phyloP scores from a whole-genome alignment of 345 rosid species.

The Aurinia saxatilis region DNA sequence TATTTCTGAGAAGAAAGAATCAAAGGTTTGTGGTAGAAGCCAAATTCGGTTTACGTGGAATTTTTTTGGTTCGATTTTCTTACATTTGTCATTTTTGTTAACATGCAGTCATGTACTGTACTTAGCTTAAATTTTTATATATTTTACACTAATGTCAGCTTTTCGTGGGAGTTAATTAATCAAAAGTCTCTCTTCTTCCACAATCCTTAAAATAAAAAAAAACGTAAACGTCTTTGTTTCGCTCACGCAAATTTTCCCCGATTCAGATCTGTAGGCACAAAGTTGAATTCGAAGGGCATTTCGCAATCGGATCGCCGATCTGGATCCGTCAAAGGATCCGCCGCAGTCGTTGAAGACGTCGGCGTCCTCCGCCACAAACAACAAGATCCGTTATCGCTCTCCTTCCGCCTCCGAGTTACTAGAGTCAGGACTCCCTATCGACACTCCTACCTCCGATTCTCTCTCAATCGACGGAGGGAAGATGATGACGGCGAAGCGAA shows the following conservation, averaged over 20 bases:
- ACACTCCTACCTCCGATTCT: conserved; percentile 30
- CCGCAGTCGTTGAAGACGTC: conserved; percentile 57
- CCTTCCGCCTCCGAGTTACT: conserved; percentile 59
- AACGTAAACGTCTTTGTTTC: conserved; percentile 18
- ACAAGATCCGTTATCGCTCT: conserved; percentile 90
- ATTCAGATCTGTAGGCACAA: conserved; percentile 18
- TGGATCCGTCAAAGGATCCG: conserved; percentile 72
- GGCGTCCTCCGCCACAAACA: conserved; percentile 36
- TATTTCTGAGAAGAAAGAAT: background rate
- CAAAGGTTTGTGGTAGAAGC: background rate
- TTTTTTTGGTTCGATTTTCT: background rate
- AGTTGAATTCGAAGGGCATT: background rate
- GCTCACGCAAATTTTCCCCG: conserved; percentile 2
- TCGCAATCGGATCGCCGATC: conserved; percentile 33
- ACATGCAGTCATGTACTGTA: background rate
- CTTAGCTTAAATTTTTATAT: background rate
- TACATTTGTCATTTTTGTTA: background rate
- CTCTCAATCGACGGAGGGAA: conserved; percentile 35
- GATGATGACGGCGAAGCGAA: conserved; percentile 55
- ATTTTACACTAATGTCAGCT: conserved; percentile 22
- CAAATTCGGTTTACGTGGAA: background rate
- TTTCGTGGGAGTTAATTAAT: conserved; percentile 17
- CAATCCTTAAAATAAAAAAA: conserved; percentile 7
- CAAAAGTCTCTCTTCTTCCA: background rate
- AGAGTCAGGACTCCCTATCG: conserved; percentile 29